phyloP scores from a whole-genome alignment of 2,329 filamentous ascomycete species.

The Penicillium sp. region DNA sequence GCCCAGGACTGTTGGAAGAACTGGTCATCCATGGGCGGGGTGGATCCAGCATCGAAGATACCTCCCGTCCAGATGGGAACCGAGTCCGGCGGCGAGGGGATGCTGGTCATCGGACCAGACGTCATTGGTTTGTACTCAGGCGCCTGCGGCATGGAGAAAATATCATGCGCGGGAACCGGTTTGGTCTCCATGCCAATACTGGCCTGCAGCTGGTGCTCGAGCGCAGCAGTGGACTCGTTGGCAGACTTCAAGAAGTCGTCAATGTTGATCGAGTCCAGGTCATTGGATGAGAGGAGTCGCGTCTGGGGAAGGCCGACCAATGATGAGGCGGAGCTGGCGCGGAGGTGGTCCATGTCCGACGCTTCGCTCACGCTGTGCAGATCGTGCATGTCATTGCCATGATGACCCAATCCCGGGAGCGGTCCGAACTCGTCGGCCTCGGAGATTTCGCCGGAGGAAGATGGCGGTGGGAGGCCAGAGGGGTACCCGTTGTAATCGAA shows the following conservation, averaged over 20 bases:
- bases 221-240: conserved; percentile 41
- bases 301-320: conserved; percentile 44
- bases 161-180: conserved; percentile 30
- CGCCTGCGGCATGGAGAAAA: conserved; percentile 30
- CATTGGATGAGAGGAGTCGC: conserved; percentile 42
- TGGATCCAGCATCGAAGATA: conserved; percentile 34
- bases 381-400: conserved; percentile 38
- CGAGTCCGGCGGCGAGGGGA: conserved; percentile 30
- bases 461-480: conserved; percentile 43
- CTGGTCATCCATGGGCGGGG: conserved; percentile 32
- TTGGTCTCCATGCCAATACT: conserved; percentile 40
- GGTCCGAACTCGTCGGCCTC: conserved; percentile 49
- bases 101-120: conserved; percentile 15
- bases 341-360: conserved; percentile 44
- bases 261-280: conserved; percentile 44
- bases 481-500: conserved; percentile 46
- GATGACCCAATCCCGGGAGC: conserved; percentile 31
- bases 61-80: conserved; percentile 34
- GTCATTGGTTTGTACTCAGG: conserved; percentile 25
- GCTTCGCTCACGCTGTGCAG: conserved; percentile 44
- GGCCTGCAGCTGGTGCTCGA: conserved; percentile 43
- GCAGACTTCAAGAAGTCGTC: conserved; percentile 47
- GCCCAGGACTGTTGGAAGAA: conserved; percentile 37
- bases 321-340: conserved; percentile 45
- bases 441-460: conserved; percentile 52